Evolutionary conservation across 148 eudicot species (phyloP), one percentile per base, ranked within the genome.

Genomic region (Rhododendron williamsianum): DNA sequence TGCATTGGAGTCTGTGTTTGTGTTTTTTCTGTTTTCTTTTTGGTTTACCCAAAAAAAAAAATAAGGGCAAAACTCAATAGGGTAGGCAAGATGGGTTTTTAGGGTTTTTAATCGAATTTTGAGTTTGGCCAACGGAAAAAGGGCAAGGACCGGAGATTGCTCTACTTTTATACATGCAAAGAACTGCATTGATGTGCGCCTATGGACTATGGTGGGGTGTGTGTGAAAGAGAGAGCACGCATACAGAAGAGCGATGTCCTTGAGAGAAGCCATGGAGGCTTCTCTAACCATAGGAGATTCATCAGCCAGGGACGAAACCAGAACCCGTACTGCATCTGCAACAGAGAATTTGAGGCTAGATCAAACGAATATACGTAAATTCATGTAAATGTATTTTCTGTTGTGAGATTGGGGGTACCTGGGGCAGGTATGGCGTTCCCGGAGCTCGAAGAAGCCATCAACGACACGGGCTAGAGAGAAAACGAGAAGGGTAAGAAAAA

Each of bases 301-400:
- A 85, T 96, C 99, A 23, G 98, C 94, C 25, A 96, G 90, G 80
- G 91, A 89, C 21, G 91, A 88, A 0, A 96, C 97, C 35, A 96
- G 89, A 82, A 93, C 94, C 87, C 94, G 98, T 60, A 94, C 95
- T 30, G 99, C 99, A 81, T 96, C 99, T 96, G 93, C 77, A 82
- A 87, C 65, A 69, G 36, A 69, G 36, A 69, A 30, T 10, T 27
- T 69, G 36, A 27, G 11, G 76, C 35, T 3, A 83, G 21, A 74
- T 65, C 25, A 84, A 5, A 51, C 49, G 63, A n/a, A 45, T 18
- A 30, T 5, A 9, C 72, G 63, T 41, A 33, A 35, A 83, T 11
- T 30, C 12, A 4, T 15, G 30, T 9, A 23, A 15, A 51, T 46
- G 3, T 43, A 19, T 48, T 76, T 69, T 4, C 11, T 19, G 15